Base-by-base conservation (phyloP, 331 rosid genomes). In the Rhamnella rubrinervis region DNA sequence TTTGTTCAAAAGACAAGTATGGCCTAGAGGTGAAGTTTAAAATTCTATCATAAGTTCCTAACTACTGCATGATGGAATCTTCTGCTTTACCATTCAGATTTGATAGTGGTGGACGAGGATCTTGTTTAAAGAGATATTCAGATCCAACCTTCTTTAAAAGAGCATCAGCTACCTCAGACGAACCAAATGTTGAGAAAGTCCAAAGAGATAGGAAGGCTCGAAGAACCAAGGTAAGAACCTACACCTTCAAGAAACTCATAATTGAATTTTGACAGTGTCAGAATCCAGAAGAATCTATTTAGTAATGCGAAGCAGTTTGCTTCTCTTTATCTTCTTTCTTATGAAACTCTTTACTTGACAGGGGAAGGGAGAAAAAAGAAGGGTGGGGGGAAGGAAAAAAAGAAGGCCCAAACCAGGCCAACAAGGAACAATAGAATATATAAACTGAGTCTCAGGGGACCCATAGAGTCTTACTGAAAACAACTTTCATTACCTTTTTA, bases 71-170 rank as follows among this genome's bases (percentile, higher is more conserved):
- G 21, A 21, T 65, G 59, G 51, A 58, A 68, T 68, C 46, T 62
- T 65, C 71, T 39, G 37, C 23, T 80, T 62, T 58, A 62, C 68
- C 78, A 25, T 80, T 78, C 93, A 95, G 98, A 80, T 95, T 84
- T 58, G 98, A 91, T 83, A 72, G 81, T n/a, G 93, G 97, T 67
- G 97, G 97, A 20, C 95, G 90, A 39, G 98, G 96, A 83, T 91
- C 98, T 69, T 95, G 98, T 81, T 83, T 84, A 62, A 91, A 81
- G 84, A 84, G 93, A 82, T 95, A 95, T 89, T 95, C 98, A 59
- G 98, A 95, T 86, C 97, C 98, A 75, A 87, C 95, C 59, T 87
- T 89, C 73, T 91, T 95, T 75, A 89, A 83, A 80, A 91, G 83
- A 83, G 81, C 66, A 67, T 82, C 93, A n/a, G 84, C 78, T 66